Percentiles rank a stretch among this genome's conserved stretches.
Evolutionary conservation across 1,284 basidiomycete genomes (phyloP).

Genomic region (Ustilago esculenta): DNA sequence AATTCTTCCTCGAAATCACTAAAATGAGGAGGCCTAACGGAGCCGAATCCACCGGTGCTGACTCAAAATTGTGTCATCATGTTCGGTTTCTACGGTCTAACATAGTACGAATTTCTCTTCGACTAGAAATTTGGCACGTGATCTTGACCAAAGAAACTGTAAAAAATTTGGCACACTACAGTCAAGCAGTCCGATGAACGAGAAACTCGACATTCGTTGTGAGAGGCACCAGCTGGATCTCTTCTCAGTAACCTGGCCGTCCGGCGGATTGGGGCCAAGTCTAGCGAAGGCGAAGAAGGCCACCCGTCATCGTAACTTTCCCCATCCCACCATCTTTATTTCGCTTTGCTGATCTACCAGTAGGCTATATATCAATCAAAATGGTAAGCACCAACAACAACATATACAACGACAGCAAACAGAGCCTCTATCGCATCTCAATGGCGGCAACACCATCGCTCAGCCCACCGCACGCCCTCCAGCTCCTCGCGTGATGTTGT

Average conservation of each 20-base stretch:
- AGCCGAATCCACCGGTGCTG: too few relatives aligned
- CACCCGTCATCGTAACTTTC: neutral
- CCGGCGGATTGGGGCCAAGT: too few relatives aligned
- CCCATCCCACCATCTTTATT: slow-evolving; percentile 20
- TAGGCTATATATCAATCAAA: slow-evolving; percentile 48
- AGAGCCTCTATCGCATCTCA: neutral
- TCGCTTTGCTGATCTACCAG: slow-evolving; percentile 57
- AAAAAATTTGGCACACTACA: slow-evolving; percentile 17
- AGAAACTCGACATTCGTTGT: too few relatives aligned
- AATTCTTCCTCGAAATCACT: slow-evolving; percentile 16
- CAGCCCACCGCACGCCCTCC: neutral
- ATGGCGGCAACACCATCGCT: too few relatives aligned
- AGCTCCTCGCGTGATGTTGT: too few relatives aligned
- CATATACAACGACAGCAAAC: neutral
- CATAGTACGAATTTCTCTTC: neutral
- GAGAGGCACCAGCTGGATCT: neutral
- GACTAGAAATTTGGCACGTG: slow-evolving; percentile 4
- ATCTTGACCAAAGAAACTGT: slow-evolving; percentile 16
- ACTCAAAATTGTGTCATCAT: too few relatives aligned
- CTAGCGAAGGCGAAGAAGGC: too few relatives aligned
- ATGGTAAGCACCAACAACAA: slow-evolving; percentile 20
- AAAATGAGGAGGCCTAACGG: neutral
- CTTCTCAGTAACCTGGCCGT: too few relatives aligned
- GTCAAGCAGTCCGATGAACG: neutral
- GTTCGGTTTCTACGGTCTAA: neutral